phyloP scores from a whole-genome alignment of 148 eudicot species.

The Agrostemma githago region DNA sequence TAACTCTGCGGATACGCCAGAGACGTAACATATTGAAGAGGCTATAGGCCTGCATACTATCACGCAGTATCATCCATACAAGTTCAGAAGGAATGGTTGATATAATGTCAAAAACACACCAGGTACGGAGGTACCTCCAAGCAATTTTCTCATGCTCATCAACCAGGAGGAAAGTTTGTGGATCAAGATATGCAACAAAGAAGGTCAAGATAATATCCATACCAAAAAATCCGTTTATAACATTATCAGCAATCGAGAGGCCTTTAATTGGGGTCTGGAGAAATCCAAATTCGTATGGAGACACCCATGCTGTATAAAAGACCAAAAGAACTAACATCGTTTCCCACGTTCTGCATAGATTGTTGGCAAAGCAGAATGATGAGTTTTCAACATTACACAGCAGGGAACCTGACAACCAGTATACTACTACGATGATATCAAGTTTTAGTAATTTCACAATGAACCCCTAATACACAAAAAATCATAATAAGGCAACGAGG shows the following conservation, averaged over 20 bases:
- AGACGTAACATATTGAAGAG: constrained; percentile 70
- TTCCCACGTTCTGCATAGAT: constrained; percentile 51
- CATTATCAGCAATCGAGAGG: constrained; percentile 47
- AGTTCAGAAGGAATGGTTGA: constrained; percentile 71
- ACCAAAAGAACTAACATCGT: constrained; percentile 42
- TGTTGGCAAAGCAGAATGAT: background rate
- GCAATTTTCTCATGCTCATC: constrained; percentile 60
- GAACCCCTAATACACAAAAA: too few species aligned
- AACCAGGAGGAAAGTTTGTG: constrained; percentile 52
- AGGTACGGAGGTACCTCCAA: constrained; percentile 46
- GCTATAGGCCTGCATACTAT: constrained; percentile 40
- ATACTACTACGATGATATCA: too few species aligned
- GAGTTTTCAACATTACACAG: too few species aligned
- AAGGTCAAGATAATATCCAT: constrained; percentile 60
- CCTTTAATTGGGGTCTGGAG: constrained; percentile 24
- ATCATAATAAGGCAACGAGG: too few species aligned
- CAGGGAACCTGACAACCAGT: too few species aligned
- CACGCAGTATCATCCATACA: constrained; percentile 37
- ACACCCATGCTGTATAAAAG: constrained; percentile 68
- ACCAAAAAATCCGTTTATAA: constrained; percentile 56
- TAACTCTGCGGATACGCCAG: constrained; percentile 83
- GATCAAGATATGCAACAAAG: constrained; percentile 71
- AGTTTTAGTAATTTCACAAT: too few species aligned
- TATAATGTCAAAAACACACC: constrained; percentile 60
- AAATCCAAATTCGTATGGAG: constrained; percentile 61